Base-by-base conservation (phyloP, 2,329 filamentous ascomycete genomes). In the Microdochium trichocladiopsis region DNA sequence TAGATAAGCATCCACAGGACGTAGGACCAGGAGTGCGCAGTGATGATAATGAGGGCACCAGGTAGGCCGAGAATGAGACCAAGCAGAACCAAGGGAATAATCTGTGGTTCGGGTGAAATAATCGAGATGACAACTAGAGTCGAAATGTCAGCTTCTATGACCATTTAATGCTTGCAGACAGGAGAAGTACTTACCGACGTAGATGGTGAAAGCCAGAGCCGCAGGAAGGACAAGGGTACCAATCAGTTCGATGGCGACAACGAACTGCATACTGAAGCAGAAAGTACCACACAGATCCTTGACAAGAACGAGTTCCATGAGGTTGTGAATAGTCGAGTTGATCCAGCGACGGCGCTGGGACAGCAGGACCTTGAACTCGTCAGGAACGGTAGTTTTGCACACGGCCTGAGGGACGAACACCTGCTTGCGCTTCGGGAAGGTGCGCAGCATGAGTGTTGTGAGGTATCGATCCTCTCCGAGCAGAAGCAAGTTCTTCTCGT, bases 261-360 rank as follows among this genome's bases (percentile, higher is more conserved):
- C 87, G 67, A 99, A 99, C 72, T 99, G 94, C 94, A 99, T 99
- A 70, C 90, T 96, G 78, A 99, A 99, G 77, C 95, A 99, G 76
- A 99, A 99, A 2, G 94, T 99, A 59, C 94, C 94, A 66, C 94
- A 99, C 16, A 99, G 82, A 74, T 99, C 94, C 58, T 92, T 84
- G 47, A 99, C 95, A 31, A 99, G 82, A 50, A 97, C 85, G 54
- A 99, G 82, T 71, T 99, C 94, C 89, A 99, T 96, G 47, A 99
- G 77, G 67, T 99, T 99, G 77, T 99, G 94, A 49, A 99, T 88
- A 4, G 94, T 99, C 69, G 90, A 96, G 81, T 99, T 99, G 73
- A 99, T 99, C 94, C 94, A 99, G 70, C 94, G 85, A 69, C 94
- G 88, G 63, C 94, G 86, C 71, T 99, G 94, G 25, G 93, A 97